A percentile compares a stretch with the other conserved stretches of the same genome.
Conservation (phyloP, 495 filamentous ascomycete genomes). For the Massariosphaeria phaeospora region DNA sequence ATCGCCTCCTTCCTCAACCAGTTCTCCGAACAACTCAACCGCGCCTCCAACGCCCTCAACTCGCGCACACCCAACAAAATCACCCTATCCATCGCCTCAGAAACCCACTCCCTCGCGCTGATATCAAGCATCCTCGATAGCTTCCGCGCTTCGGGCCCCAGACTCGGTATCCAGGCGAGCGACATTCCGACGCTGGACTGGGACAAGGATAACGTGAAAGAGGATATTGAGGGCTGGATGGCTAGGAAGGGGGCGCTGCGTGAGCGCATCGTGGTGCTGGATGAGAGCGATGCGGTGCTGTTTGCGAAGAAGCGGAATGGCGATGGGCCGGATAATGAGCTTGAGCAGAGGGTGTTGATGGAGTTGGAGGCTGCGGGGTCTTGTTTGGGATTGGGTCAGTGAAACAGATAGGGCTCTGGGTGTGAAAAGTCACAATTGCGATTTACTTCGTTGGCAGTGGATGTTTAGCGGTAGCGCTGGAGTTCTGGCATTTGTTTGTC, state of each 20-base stretch:
- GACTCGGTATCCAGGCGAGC: conserved; percentile 53
- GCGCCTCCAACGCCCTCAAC: conserved; percentile 24
- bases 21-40: conserved; percentile 65
- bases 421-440: too few species aligned
- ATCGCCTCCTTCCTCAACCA: conserved; percentile 80
- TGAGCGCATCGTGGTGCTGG: conserved; percentile 65
- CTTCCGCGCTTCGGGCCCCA: conserved; percentile 55
- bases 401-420: too few species aligned
- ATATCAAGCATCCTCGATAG: conserved; percentile 61
- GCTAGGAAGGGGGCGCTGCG: conserved; percentile 56
- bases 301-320: conserved; percentile 39
- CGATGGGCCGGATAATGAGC: conserved; percentile 43
- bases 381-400: conserved; percentile 37
- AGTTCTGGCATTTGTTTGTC: too few species aligned
- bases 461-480: too few species aligned
- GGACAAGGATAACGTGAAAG: conserved; percentile 63
- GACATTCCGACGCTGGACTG: conserved; percentile 65
- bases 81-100: conserved; percentile 63
- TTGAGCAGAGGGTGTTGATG: conserved; percentile 68
- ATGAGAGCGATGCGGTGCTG: conserved; percentile 64
- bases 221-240: conserved; percentile 75
- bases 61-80: conserved; percentile 57
- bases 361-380: conserved; percentile 55
- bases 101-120: conserved; percentile 71
- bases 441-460: too few species aligned